phyloP scores from a whole-genome alignment of 768 basidiomycete genomes.

The Kwoniella dejecticola region DNA sequence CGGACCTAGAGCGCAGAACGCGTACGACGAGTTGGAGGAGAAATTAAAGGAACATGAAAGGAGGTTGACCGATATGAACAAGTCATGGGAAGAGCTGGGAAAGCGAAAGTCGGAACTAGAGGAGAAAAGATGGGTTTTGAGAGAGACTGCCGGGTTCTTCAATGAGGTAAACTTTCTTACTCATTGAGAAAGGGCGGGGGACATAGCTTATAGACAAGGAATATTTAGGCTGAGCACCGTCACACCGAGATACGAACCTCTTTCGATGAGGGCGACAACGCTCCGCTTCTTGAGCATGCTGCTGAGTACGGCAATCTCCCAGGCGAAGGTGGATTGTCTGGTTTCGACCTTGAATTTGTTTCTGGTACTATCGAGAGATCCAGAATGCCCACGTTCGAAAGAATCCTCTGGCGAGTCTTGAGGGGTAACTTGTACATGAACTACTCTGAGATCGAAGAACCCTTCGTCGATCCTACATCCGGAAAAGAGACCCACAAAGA shows the following conservation, averaged over 20 bases:
- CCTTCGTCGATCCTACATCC: conserved; percentile 83
- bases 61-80: conserved; percentile 84
- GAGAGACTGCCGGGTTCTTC: conserved; percentile 96
- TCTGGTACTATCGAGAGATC: conserved; percentile 94
- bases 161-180: conserved; percentile 65
- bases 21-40: conserved; percentile 87
- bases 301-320: conserved; percentile 64
- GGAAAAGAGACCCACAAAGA: conserved; percentile 89
- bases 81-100: conserved; percentile 82
- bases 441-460: conserved; percentile 78
- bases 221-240: conserved; percentile 70
- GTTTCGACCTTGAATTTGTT: conserved; percentile 92
- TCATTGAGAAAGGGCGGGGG: no score
- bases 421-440: conserved; percentile 99
- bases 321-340: conserved; percentile 51
- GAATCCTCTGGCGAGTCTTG: conserved; percentile 95
- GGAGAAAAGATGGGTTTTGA: conserved; percentile 90
- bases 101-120: conserved; percentile 81
- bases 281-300: conserved; percentile 77
- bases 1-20: conserved; percentile 89
- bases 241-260: conserved; percentile 80
- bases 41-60: conserved; percentile 83
- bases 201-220: background rate
- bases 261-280: conserved; percentile 79
- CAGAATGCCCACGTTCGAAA: conserved; percentile 89